Evolutionary conservation across 192 early-diverging fungal species (phyloP).

Genomic region (Powellomyces hirtus): DNA sequence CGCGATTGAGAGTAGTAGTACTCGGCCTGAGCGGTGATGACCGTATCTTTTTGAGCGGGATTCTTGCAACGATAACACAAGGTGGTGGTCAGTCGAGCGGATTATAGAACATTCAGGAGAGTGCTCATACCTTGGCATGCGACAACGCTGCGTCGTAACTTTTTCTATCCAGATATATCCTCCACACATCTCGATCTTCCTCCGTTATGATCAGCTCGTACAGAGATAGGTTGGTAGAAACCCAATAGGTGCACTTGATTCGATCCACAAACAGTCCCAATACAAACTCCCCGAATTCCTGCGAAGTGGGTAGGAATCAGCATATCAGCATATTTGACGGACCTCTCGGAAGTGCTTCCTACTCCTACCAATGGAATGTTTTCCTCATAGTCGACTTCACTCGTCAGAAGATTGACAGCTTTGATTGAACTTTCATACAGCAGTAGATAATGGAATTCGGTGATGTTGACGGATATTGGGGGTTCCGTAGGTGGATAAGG

Average conservation of each 20-base stretch:
- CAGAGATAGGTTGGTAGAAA: conserved; percentile 78
- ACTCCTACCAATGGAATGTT: conserved; percentile 63
- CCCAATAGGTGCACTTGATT: conserved; percentile 85
- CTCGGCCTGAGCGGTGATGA: conserved; percentile 84
- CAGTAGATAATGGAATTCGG: conserved; percentile 86
- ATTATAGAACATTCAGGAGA: too few relatives aligned
- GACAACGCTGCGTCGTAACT: conserved; percentile 80
- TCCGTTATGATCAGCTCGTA: conserved; percentile 89
- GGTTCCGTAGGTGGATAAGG: conserved; percentile 37
- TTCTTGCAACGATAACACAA: conserved; percentile 5
- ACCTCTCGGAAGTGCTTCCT: too few relatives aligned
- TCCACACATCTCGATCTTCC: conserved; percentile 95
- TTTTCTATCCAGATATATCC: conserved; percentile 76
- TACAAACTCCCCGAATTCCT: conserved; percentile 62
- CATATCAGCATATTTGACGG: neutral
- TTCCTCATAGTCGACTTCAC: conserved; percentile 83
- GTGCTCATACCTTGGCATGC: conserved; percentile 64
- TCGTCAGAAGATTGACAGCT: conserved; percentile 77
- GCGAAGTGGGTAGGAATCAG: neutral
- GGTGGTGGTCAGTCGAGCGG: too few relatives aligned
- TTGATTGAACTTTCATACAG: conserved; percentile 75
- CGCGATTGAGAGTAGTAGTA: conserved; percentile 73
- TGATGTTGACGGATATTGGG: conserved; percentile 76
- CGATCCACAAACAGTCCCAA: conserved; percentile 72
- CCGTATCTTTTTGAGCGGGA: conserved; percentile 56